These are phyloP conservation scores for Forsythia viridissima DNA, from an alignment of 257 asterid species.

Conservation along the genomic window DNA sequence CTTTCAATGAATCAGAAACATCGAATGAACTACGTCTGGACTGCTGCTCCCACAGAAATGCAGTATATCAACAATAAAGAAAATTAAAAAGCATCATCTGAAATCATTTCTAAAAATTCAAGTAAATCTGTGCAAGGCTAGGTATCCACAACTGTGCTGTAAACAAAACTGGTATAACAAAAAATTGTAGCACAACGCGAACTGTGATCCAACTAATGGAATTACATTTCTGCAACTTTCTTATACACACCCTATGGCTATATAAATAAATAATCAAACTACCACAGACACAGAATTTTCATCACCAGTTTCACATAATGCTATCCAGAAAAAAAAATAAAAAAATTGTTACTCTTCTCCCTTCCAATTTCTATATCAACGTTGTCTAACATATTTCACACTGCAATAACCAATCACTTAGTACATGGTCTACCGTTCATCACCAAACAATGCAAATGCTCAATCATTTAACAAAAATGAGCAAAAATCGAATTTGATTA, in stretches of 20 bases:
- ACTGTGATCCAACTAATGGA: constrained; percentile 1
- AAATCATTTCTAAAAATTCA: constrained; percentile 11
- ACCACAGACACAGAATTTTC: neutral
- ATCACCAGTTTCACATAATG: neutral
- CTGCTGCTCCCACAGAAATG: constrained; percentile 65
- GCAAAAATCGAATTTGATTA: neutral
- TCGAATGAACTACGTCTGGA: constrained; percentile 70
- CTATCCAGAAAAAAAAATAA: neutral
- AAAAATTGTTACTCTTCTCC: neutral
- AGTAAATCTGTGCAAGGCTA: neutral
- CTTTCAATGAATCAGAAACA: constrained; percentile 75
- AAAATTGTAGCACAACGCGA: neutral
- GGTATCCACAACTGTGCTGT: constrained; percentile 9
- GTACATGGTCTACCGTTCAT: neutral
- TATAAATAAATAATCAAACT: neutral
- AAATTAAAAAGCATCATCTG: constrained; percentile 13
- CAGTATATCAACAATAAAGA: constrained; percentile 41
- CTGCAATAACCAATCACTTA: neutral
- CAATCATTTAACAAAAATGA: neutral
- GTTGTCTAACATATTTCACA: constrained; percentile 1
- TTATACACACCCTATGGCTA: constrained; percentile 1
- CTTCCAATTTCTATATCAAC: neutral
- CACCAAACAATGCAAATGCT: neutral
- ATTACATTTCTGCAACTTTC: neutral
- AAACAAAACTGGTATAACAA: neutral